These are phyloP conservation scores for Boletus subluridellus DNA, from an alignment of 1,284 basidiomycete genomes.

Conservation along the genomic window DNA sequence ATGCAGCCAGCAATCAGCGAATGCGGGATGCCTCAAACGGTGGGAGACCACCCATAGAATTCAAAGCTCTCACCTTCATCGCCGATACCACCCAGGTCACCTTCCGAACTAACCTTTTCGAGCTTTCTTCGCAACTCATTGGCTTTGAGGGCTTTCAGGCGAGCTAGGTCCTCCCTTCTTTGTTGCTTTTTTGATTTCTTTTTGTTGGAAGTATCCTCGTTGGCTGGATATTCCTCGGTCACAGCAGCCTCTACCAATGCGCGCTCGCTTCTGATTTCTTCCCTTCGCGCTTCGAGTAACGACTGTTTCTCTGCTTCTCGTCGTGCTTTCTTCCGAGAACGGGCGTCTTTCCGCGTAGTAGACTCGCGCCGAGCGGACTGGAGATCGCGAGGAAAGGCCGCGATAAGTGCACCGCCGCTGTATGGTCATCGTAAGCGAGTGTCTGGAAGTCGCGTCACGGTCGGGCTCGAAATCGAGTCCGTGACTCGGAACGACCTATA, in stretches of 20 bases:
- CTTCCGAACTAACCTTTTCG: constrained; percentile 66
- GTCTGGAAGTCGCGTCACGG: neutral
- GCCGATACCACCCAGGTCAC: constrained; percentile 43
- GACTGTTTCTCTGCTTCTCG: constrained; percentile 78
- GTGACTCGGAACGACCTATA: neutral
- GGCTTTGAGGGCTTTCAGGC: constrained; percentile 79
- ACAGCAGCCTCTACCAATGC: constrained; percentile 21
- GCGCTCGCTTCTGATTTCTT: constrained; percentile 74
- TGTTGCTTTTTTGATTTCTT: constrained; percentile 35
- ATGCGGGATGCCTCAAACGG: too few species aligned
- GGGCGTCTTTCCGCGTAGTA: constrained; percentile 76
- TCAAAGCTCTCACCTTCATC: constrained; percentile 40
- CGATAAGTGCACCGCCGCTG: constrained; percentile 72
- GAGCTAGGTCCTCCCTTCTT: constrained; percentile 75
- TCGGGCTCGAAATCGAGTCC: neutral
- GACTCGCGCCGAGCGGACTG: constrained; percentile 74
- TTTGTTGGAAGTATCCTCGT: constrained; percentile 23
- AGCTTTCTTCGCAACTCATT: constrained; percentile 78
- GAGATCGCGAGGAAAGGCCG: constrained; percentile 75
- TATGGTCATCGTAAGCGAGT: neutral
- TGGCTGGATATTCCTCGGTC: constrained; percentile 2
- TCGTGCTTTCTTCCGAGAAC: constrained; percentile 70
- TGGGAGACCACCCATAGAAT: neutral
- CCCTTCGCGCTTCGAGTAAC: constrained; percentile 79
- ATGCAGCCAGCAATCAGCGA: neutral